Evolutionary conservation across 2,329 filamentous ascomycete species (phyloP), one percentile per base, ranked within the genome.

Genomic region (Ophiostoma triangulosporum): DNA sequence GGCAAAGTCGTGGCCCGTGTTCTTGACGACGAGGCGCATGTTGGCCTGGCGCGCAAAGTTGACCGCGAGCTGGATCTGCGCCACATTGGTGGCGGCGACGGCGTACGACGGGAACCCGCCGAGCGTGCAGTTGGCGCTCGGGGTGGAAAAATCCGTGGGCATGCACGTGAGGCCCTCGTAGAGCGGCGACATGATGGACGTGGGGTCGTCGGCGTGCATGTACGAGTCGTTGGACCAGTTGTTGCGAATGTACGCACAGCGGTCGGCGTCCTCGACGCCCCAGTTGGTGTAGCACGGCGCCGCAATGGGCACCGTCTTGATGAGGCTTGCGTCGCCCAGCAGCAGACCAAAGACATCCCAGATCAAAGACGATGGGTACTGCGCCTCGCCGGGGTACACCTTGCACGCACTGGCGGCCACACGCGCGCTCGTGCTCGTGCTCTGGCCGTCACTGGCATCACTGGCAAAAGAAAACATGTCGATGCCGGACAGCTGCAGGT

Each of bases 281-380:
- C 60, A 62, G 6, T 64, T 67, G 31, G 69, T 65, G 58, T 82
- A 78, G 60, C 78, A 83, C 0, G 72, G 65, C 2, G 70, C 62
- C 0, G 70, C 78, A 3, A 80, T 60, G 0, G 80, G 78, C 2
- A 73, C 64, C 0, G 74, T 78, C 11, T 70, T 68, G 40, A 82
- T 66, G 27, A 83, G 65, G 4, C 65, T 67, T 1, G 75, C 77
- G 14, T 1, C 14, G 22, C 66, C 65, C 2, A 81, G 65, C 1
- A 77, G 72, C 14, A 61, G 52, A 59, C 83, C 80, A 51, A 83
- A 70, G 0, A 60, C 53, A 6, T 65, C 58, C 78, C 79, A 83
- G 5, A 64, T 62, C 1, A 59, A 46, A 0, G 58, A 22, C 0
- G 65, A 63, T 0, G 80, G 80, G 77, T 79, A 84, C 60, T 69